A percentile compares a stretch with the other conserved stretches of the same genome.
These are phyloP conservation scores for Pisolithus sp. DNA, from an alignment of 768 basidiomycete species.

Conservation along the genomic window DNA sequence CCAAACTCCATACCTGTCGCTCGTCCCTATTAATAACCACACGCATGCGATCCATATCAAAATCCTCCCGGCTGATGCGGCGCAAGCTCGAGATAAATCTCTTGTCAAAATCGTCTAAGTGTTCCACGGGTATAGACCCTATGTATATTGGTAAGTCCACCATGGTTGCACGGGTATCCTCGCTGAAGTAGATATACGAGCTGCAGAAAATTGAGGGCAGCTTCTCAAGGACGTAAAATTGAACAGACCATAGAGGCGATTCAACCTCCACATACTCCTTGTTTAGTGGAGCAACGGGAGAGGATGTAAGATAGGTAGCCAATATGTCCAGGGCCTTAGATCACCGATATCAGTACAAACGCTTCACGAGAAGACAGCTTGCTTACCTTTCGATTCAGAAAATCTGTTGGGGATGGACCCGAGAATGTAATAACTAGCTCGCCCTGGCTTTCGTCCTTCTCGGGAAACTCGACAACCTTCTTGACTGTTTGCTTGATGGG, in stretches of 20 bases:
- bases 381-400: constrained; percentile 63
- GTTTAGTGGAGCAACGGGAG: constrained; percentile 71
- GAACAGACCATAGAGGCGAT: constrained; percentile 73
- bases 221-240: background rate
- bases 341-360: background rate
- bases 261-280: constrained; percentile 93
- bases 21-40: constrained; percentile 85
- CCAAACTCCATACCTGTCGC: constrained; percentile 53
- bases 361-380: background rate
- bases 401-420: constrained; percentile 69
- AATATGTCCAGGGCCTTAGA: constrained; percentile 76
- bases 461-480: constrained; percentile 85
- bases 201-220: constrained; percentile 32
- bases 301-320: constrained; percentile 83
- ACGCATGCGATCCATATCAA: constrained; percentile 87
- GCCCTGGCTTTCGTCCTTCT: constrained; percentile 93
- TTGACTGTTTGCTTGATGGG: constrained; percentile 48
- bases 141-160: constrained; percentile 73
- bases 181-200: constrained; percentile 80
- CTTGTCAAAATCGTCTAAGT: constrained; percentile 65
- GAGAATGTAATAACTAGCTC: constrained; percentile 74
- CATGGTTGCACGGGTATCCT: constrained; percentile 65
- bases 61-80: constrained; percentile 63
- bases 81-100: constrained; percentile 63
- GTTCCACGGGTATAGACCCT: constrained; percentile 76